phyloP scores from a whole-genome alignment of 805 yeast genomes.

The Nakazawaea holstii region DNA sequence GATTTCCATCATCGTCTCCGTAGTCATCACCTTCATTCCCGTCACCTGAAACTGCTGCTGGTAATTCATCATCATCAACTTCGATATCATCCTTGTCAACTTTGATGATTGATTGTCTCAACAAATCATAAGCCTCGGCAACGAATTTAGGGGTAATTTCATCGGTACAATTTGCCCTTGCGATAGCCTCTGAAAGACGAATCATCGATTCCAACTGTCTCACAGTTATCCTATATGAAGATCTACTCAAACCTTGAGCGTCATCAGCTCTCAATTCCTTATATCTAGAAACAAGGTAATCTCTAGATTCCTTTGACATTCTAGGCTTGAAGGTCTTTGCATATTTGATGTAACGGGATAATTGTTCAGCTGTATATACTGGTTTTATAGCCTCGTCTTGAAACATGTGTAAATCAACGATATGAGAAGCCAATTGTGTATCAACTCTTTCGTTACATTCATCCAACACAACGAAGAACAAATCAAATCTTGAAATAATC shows the following conservation, averaged over 20 bases:
- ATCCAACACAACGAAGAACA: constrained; percentile 90
- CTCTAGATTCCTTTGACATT: constrained; percentile 77
- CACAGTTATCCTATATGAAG: constrained; percentile 91
- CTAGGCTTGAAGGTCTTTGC: constrained; percentile 91
- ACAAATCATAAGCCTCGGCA: constrained; percentile 85
- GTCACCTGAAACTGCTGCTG: constrained; percentile 15
- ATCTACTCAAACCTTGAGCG: constrained; percentile 80
- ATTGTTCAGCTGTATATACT: constrained; percentile 84
- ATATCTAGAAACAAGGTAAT: constrained; percentile 68
- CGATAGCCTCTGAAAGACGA: constrained; percentile 91
- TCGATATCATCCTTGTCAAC: constrained; percentile 93
- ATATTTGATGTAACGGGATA: constrained; percentile 81
- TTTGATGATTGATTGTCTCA: constrained; percentile 86
- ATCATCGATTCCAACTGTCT: constrained; percentile 95
- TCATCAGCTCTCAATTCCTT: constrained; percentile 85
- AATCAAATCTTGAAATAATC: constrained; percentile 95
- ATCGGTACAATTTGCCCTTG: constrained; percentile 92
- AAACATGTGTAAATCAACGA: constrained; percentile 86
- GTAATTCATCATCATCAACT: constrained; percentile 60
- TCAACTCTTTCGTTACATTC: constrained; percentile 91
- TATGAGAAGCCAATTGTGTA: constrained; percentile 85
- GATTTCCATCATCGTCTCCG: constrained; percentile 19
- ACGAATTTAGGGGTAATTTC: constrained; percentile 81
- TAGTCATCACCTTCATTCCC: constrained; percentile 17
- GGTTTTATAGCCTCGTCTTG: constrained; percentile 88